Evolutionary conservation across 148 eudicot species (phyloP).

Genomic region (Rhododendron williamsianum): DNA sequence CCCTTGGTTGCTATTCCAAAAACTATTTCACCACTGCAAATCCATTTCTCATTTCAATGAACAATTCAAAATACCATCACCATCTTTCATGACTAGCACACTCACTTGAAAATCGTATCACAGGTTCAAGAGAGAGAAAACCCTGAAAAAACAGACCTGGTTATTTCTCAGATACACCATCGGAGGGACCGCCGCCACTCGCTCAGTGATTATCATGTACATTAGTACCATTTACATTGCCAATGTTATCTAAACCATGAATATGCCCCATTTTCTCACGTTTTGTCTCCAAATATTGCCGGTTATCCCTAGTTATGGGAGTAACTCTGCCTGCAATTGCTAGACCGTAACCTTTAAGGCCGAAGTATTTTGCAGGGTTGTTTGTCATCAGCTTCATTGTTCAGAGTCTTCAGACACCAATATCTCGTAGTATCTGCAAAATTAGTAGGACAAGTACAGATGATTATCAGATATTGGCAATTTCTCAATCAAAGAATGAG

Average conservation of each 20-base stretch:
- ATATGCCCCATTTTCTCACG: slow-evolving; percentile 85
- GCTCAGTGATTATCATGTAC: too few relatives aligned
- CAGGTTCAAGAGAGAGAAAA: not conserved
- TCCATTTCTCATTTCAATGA: not conserved
- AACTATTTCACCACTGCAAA: not conserved
- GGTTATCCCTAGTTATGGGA: slow-evolving; percentile 67
- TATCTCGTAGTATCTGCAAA: slow-evolving; percentile 72
- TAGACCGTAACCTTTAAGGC: slow-evolving; percentile 84
- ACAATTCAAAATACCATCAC: not conserved
- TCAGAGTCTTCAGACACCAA: slow-evolving; percentile 50
- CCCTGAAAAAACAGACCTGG: not conserved
- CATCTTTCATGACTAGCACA: not conserved
- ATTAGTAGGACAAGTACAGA: not conserved
- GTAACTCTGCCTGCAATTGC: slow-evolving; percentile 77
- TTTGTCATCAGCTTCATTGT: slow-evolving; percentile 88
- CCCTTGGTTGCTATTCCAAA: not conserved
- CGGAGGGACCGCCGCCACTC: slow-evolving; percentile 4
- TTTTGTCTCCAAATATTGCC: slow-evolving; percentile 78
- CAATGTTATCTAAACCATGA: slow-evolving; percentile 40
- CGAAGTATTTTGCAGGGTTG: slow-evolving; percentile 77
- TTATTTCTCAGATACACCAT: not conserved
- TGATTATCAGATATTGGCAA: not conserved
- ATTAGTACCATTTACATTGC: not conserved
- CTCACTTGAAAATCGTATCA: not conserved
- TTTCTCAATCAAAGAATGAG: not conserved